These are phyloP conservation scores for Echinochloa phyllopogon DNA, from an alignment of 176 grass and related monocot species.

Conservation along the genomic window DNA sequence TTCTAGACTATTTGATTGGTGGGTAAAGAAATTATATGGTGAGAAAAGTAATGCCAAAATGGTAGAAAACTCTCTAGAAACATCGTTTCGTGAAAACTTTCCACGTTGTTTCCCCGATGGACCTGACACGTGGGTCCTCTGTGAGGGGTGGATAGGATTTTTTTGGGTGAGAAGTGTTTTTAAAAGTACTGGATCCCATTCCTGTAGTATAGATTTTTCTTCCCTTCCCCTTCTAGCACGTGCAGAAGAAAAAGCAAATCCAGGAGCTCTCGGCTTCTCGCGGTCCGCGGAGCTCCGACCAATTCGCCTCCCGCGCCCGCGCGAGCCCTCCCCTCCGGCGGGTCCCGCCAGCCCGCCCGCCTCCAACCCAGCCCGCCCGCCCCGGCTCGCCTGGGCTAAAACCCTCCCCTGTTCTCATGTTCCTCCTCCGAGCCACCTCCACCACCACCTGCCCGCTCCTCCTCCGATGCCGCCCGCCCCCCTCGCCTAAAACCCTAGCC, in stretches of 20 bases:
- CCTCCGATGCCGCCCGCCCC: slow-evolving; percentile 41
- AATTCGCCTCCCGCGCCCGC: slow-evolving; percentile 26
- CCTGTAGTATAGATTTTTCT: not conserved
- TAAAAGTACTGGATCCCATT: too few species aligned
- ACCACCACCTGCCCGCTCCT: slow-evolving; percentile 40
- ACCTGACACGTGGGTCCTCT: too few species aligned
- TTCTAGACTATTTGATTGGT: too few species aligned
- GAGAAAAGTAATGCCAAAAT: too few species aligned
- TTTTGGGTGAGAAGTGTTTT: too few species aligned
- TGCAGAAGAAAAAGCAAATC: not conserved
- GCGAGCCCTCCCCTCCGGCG: slow-evolving; percentile 10
- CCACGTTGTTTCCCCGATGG: too few species aligned
- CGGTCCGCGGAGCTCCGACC: slow-evolving; percentile 6
- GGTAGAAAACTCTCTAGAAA: too few species aligned
- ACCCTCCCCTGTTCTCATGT: slow-evolving; percentile 55
- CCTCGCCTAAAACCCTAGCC: slow-evolving; percentile 63
- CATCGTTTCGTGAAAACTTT: too few species aligned
- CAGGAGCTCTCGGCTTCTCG: not conserved
- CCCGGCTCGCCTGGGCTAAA: slow-evolving; percentile 34
- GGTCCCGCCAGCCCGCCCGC: slow-evolving; percentile 17
- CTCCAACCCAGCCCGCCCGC: slow-evolving; percentile 10
- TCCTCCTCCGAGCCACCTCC: slow-evolving; percentile 47
- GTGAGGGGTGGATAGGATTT: too few species aligned
- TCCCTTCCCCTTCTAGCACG: not conserved
- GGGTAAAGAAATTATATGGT: too few species aligned